Base-by-base conservation (phyloP, 106 monocot species). In the Acanthochlamys bracteata region DNA sequence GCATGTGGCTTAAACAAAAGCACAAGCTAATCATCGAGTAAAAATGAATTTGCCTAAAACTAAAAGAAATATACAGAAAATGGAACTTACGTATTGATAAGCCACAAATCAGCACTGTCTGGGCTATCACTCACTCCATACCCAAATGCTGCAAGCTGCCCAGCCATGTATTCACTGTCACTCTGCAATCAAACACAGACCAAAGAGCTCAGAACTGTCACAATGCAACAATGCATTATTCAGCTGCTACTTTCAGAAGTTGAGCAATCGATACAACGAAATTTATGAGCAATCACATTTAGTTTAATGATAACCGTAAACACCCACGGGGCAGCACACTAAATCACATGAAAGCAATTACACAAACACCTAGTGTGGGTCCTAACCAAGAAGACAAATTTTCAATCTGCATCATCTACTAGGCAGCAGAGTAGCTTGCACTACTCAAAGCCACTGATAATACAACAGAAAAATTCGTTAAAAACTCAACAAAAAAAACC, bases 121-220 rank as follows among this genome's bases (percentile, higher is more conserved):
- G 92, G 89, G 42, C 71, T 76, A 43, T 99, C 86, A 59, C 74
- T 86, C 57, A 99, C 40, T 6, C 79, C 64, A 77, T 99, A 99
- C 24, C 98, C 98, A 84, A 89, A 99, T 63, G 92, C 73, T 14
- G 88, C 81, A 9, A 99, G 91, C 73, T 92, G 92, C 21, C 98
- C 98, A 39, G 92, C 78, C 98, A 99, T 99, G 67, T 92, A 99
- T 67, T 99, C 98, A 75, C 98, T 99, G 70, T 99, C 92, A 82
- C 92, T 99, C 92, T 92, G 86, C 56, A 39, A 39, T 70, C 20
- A 26, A 63, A 45, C 43, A 49, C 49, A 49, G 12, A 49, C 49
- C 17, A 49, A n/a, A 49, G 49, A 49, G 2, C 12, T 49, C 15
- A 4, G 49, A 4, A 17, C 49, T 10, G 33, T 33, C 33, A 33